phyloP scores from a whole-genome alignment of 805 yeast genomes.

The Wickerhamiella vanderwaltii region DNA sequence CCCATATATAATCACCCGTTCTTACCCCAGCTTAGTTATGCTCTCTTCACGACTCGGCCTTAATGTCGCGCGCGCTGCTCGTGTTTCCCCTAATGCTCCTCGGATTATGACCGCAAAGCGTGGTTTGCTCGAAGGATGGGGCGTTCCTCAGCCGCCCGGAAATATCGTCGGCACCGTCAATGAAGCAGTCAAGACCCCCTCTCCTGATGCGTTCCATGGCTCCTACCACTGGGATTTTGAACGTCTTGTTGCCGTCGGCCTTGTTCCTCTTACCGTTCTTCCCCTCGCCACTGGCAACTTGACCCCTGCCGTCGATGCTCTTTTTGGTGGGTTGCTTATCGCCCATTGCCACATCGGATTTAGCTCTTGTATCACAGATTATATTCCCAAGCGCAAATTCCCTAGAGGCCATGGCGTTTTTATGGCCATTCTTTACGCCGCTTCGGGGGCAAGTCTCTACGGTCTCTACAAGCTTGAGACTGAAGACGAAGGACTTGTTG shows the following conservation, averaged over 20 bases:
- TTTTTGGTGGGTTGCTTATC: conserved; percentile 51
- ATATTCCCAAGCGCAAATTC: conserved; percentile 76
- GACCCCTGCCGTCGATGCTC: conserved; percentile 59
- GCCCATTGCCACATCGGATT: conserved; percentile 79
- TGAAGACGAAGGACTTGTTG: conserved; percentile 64
- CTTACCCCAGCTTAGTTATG: conserved; percentile 6
- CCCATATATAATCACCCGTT: background rate
- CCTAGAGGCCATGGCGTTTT: conserved; percentile 66
- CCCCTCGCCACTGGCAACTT: conserved; percentile 69
- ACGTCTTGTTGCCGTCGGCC: conserved; percentile 50
- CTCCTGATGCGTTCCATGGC: conserved; percentile 55
- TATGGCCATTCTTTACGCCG: conserved; percentile 53
- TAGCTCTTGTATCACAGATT: conserved; percentile 84
- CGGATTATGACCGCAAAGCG: conserved; percentile 15
- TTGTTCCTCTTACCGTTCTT: conserved; percentile 63
- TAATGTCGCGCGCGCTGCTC: background rate
- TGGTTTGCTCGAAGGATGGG: conserved; percentile 21
- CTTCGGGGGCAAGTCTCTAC: conserved; percentile 55
- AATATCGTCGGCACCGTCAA: conserved; percentile 85
- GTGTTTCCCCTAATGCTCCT: conserved; percentile 7
- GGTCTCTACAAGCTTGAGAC: conserved; percentile 74
- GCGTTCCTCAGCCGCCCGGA: conserved; percentile 76
- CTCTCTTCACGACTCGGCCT: conserved; percentile 10
- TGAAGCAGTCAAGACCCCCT: conserved; percentile 68
- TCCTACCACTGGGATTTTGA: conserved; percentile 93